These are phyloP conservation scores for Cladorrhinum samala DNA, from an alignment of 495 filamentous ascomycete genomes.

Conservation along the genomic window DNA sequence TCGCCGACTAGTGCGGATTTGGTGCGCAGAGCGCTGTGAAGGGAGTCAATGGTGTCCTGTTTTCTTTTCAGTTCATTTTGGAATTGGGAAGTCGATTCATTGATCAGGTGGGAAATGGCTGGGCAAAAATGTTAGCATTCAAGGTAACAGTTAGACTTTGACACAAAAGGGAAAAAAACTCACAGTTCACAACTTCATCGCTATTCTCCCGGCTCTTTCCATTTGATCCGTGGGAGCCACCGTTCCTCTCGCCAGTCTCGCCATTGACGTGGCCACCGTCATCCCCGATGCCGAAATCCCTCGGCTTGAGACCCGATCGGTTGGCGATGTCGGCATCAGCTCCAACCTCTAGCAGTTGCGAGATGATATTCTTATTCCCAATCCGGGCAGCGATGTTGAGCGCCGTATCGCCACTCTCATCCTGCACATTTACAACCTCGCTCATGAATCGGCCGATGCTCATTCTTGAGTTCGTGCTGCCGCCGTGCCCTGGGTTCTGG, in stretches of 20 bases:
- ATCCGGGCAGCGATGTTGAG: constrained; percentile 88
- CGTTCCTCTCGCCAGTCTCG: constrained; percentile 27
- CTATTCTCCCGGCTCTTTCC: constrained; percentile 52
- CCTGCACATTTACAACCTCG: constrained; percentile 89
- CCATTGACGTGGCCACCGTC: constrained; percentile 41
- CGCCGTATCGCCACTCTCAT: constrained; percentile 89
- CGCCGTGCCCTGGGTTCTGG: constrained; percentile 36
- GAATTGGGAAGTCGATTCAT: constrained; percentile 66
- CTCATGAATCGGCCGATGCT: constrained; percentile 85
- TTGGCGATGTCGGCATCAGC: constrained; percentile 87
- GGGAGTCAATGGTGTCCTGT: constrained; percentile 71
- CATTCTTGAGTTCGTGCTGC: constrained; percentile 53
- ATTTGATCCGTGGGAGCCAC: constrained; percentile 25
- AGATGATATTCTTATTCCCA: constrained; percentile 83
- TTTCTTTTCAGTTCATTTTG: constrained; percentile 69
- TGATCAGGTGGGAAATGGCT: constrained; percentile 71
- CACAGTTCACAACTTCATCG: constrained; percentile 65
- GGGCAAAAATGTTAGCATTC: constrained; percentile 23
- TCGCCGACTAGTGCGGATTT: constrained; percentile 71
- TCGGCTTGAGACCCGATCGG: constrained; percentile 73
- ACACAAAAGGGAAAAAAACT: constrained; percentile 29
- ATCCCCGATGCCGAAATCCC: constrained; percentile 84
- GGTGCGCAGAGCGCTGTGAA: constrained; percentile 70
- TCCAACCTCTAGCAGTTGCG: constrained; percentile 86
- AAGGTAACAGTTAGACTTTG: constrained; percentile 3